phyloP scores from a whole-genome alignment of 768 basidiomycete genomes.

The Suillus americanus region DNA sequence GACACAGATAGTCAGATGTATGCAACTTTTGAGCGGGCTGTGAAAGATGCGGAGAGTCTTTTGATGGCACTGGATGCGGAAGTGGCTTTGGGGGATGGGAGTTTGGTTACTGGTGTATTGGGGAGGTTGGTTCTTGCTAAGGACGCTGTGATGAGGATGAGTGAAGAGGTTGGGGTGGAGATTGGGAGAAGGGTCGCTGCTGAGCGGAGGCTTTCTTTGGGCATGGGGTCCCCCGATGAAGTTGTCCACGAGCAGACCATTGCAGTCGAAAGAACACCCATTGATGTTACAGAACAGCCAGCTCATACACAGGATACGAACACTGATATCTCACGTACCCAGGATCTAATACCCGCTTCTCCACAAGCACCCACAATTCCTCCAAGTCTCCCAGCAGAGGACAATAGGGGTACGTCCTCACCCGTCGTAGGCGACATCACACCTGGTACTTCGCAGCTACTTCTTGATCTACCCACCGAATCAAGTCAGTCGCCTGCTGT shows the following conservation, averaged over 20 bases:
- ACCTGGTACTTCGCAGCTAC: not conserved
- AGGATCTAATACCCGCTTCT: not conserved
- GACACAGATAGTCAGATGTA: conserved; percentile 16
- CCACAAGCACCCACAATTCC: not conserved
- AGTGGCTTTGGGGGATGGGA: conserved; percentile 19
- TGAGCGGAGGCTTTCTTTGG: conserved; percentile 8
- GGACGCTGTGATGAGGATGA: conserved; percentile 49
- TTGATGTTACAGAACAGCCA: not conserved
- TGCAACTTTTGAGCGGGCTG: conserved; percentile 30
- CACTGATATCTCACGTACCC: not conserved
- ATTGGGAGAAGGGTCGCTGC: conserved; percentile 45
- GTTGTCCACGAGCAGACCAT: not conserved
- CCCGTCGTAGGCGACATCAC: not conserved
- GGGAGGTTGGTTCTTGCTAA: conserved; percentile 53
- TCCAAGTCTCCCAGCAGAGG: not conserved
- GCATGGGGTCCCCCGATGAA: not conserved
- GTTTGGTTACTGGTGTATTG: conserved; percentile 41
- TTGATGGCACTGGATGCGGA: conserved; percentile 36
- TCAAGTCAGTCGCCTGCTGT: not conserved
- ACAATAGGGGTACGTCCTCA: not conserved
- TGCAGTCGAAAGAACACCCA: not conserved
- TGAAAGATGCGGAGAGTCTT: conserved; percentile 37
- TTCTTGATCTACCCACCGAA: not conserved
- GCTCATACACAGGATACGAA: not conserved
- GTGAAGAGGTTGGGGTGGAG: conserved; percentile 58